phyloP scores from a whole-genome alignment of 192 early-diverging fungal species.

The Glomus cerebriforme region DNA sequence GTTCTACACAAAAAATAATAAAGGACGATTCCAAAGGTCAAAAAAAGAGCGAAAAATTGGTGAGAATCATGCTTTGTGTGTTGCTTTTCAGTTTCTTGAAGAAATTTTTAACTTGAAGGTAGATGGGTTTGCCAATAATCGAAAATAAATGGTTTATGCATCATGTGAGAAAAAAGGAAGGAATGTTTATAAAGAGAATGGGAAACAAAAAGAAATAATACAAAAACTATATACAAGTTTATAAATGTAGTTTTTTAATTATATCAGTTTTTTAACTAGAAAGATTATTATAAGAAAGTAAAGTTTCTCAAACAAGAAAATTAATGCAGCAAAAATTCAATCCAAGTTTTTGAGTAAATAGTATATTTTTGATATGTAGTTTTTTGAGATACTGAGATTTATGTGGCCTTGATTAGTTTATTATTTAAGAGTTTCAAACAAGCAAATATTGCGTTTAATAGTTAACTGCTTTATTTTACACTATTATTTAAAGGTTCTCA shows the following conservation, averaged over 20 bases:
- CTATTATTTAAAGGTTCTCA: neutral
- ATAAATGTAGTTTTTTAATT: neutral
- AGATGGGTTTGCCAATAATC: neutral
- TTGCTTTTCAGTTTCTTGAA: neutral
- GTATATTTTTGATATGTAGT: neutral
- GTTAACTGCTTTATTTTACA: neutral
- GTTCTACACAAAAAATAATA: constrained; percentile 21
- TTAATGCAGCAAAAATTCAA: neutral
- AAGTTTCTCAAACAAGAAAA: neutral
- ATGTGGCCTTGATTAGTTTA: neutral
- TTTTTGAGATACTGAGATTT: constrained; percentile 3
- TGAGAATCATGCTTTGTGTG: constrained; percentile 6
- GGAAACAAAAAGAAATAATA: neutral
- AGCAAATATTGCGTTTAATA: neutral
- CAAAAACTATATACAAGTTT: neutral
- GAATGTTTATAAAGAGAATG: constrained; percentile 17
- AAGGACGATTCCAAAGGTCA: constrained; percentile 14
- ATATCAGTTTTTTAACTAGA: constrained; percentile 21
- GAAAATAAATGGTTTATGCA: neutral
- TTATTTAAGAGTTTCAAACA: constrained; percentile 2
- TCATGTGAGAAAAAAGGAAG: neutral
- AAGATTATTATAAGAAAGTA: neutral
- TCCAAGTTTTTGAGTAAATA: neutral
- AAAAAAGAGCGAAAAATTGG: constrained; percentile 20
- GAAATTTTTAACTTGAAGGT: constrained; percentile 13